Evolutionary conservation across 2,329 filamentous ascomycete species (phyloP).

Genomic region (Neonectria hederae): DNA sequence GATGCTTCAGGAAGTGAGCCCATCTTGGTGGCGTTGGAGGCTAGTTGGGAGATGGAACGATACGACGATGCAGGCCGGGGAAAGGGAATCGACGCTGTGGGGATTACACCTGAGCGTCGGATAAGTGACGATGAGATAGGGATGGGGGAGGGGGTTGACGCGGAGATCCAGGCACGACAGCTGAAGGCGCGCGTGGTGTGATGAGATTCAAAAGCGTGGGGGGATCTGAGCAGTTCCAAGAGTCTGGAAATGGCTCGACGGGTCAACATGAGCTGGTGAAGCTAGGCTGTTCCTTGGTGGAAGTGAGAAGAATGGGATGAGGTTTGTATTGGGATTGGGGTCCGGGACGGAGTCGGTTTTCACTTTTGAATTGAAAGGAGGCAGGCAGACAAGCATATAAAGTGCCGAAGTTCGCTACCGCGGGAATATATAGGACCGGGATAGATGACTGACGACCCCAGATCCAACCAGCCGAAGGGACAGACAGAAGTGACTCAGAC

Average conservation of each 20-base stretch:
- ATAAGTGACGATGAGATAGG: slow-evolving; percentile 17
- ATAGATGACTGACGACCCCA: slow-evolving; percentile 17
- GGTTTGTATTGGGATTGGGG: slow-evolving; percentile 11
- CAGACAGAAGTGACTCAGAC: slow-evolving; percentile 20
- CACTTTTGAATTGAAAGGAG: slow-evolving; percentile 13
- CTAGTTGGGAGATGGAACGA: slow-evolving; percentile 17
- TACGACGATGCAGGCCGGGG: slow-evolving; percentile 13
- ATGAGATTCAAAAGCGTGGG: slow-evolving; percentile 18
- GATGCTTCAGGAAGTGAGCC: slow-evolving; percentile 41
- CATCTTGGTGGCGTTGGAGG: slow-evolving; percentile 40
- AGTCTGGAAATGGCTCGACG: slow-evolving; percentile 28
- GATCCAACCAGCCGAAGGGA: not conserved
- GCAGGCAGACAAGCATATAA: not conserved
- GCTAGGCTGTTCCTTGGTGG: slow-evolving; percentile 2
- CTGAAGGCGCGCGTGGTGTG: slow-evolving; percentile 18
- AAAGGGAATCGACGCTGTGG: slow-evolving; percentile 7
- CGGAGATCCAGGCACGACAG: slow-evolving; percentile 15
- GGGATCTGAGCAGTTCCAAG: slow-evolving; percentile 26
- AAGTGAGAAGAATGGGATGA: slow-evolving; percentile 1
- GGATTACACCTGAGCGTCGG: slow-evolving; percentile 11
- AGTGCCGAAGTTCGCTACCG: slow-evolving; percentile 3
- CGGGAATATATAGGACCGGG: slow-evolving; percentile 25
- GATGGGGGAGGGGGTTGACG: slow-evolving; percentile 9
- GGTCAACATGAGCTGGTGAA: slow-evolving; percentile 35
- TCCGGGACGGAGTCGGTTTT: slow-evolving; percentile 3